Base-by-base conservation (phyloP, 1,284 basidiomycete genomes). In the Jaminaea rosea region DNA sequence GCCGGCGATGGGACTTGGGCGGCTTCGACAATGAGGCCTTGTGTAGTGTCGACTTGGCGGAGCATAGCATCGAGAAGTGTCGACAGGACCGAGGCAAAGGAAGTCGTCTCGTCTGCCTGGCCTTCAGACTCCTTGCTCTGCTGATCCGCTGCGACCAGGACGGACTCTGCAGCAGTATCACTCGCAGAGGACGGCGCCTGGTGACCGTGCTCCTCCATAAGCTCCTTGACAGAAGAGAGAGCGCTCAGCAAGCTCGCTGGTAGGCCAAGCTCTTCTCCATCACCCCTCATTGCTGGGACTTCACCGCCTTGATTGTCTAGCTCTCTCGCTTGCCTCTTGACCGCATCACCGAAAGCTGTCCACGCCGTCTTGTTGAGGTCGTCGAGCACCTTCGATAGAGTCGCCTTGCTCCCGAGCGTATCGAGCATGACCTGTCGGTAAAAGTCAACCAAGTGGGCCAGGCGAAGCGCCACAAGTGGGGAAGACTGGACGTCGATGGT, bases 371-470 rank as follows among this genome's bases (percentile, higher is more conserved):
- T 46, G 23, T 53, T 54, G 9, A 65, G 37, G 87, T 96, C 89
- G 63, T 83, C 79, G 17, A 98, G 77, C 0, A 86, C 85, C 55
- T 78, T 80, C 2, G 85, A 86, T 52, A 97, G 77, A 26, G 85
- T 62, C 0, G 92, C 88, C 6, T 85, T 78, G 10, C 81, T 79
- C 0, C 93, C 92, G 46, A 97, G 85, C 0, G 92, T 97, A 54
- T 87, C 81, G 47, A 83, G 80, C 90, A 98, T 94, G 0, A 90
- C 96, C 19, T 88, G 75, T 69, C 85, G 79, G 75, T 97, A 98
- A 72, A 97, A 98, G 62, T 93, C 87, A 2, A 98, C 76, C n/a
- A 97, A 78, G 63, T 91, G 94, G 39, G 88, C 85, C 48, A 98
- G 84, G 71, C 88, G 88, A 77, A 93, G 97, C 0, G 86, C 82